phyloP scores from a whole-genome alignment of 331 rosid genomes.

The Pyrus hybrid region DNA sequence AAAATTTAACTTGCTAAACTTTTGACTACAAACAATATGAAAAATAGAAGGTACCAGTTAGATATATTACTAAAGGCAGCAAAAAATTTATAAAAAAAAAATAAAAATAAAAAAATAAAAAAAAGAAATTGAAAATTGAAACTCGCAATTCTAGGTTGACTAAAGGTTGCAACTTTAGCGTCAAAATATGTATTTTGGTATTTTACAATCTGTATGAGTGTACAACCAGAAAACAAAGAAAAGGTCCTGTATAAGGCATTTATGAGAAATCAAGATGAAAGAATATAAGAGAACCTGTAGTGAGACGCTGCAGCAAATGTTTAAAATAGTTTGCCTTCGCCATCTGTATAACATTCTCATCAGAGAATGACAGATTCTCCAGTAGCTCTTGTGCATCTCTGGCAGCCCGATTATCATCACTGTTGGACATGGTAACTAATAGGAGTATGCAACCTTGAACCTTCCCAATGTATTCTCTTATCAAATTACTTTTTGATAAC shows the following conservation, averaged over 20 bases:
- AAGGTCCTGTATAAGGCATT: not conserved
- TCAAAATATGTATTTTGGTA: not conserved
- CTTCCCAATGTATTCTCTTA: constrained; percentile 51
- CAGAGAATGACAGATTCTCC: constrained; percentile 58
- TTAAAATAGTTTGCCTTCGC: constrained; percentile 80
- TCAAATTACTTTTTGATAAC: constrained; percentile 42
- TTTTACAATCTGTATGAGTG: not conserved
- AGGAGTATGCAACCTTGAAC: constrained; percentile 84
- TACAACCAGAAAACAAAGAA: not conserved
- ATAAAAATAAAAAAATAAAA: no score
- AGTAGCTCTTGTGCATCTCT: constrained; percentile 59
- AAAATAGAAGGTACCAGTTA: not conserved
- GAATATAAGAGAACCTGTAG: constrained; percentile 42
- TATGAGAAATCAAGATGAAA: not conserved
- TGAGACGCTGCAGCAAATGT: constrained; percentile 63
- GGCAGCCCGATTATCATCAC: constrained; percentile 73
- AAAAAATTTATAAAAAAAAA: no score
- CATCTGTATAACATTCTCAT: constrained; percentile 71
- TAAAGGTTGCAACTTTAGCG: not conserved
- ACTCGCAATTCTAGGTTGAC: not conserved
- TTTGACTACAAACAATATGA: not conserved
- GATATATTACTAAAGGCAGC: not conserved
- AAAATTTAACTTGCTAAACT: not conserved
- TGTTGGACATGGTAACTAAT: constrained; percentile 69
- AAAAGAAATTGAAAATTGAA: not conserved